Base-by-base conservation (phyloP, 2,329 filamentous ascomycete genomes). In the Colletotrichum higginsianum region DNA sequence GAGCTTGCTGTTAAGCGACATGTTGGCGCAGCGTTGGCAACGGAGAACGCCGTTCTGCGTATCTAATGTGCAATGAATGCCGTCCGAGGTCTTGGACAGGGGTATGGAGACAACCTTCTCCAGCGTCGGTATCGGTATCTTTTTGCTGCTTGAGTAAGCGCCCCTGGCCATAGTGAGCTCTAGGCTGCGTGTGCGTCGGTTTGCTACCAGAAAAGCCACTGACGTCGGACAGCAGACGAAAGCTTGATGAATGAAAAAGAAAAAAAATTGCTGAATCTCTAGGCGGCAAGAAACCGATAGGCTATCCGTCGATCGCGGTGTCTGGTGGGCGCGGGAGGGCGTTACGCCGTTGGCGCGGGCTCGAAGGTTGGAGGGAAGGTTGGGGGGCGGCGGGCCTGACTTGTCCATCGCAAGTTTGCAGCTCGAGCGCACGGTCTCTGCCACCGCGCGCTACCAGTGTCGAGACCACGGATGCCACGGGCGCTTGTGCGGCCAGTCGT, bases 1-100 rank as follows among this genome's bases (percentile, higher is more conserved):
- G 42, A 71, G 55, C 67, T 38, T 67, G 63, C 64, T 55, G 26
- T 55, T 49, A 57, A 67, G 67, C 67, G 56, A 71, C 18, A 2
- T 7, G 15, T 18, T 71, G 67, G 67, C 55, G 49, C 64, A 15
- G 11, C 44, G 8, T 52, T 57, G 38, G 57, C 44, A 7, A 71
- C 64, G 64, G 67, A 47, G 47, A 57, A 56, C 57, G 67, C 67
- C 57, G 57, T 57, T 11, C 40, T 60, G 38, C 53, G 61, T 53
- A 8, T 46, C 42, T 23, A 8, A 18, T 46, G 38, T n/a, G 40
- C 12, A 46, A 16, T 21, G 44, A 58, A 16, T 61, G 44, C n/a
- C 26, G 18, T 16, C 18, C 13, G 21, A 11, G 21, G 16, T 42
- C 35, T 26, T 58, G 38, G n/a, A 42, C 47, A 21, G 16, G 2